Evolutionary conservation across 768 basidiomycete species (phyloP), one percentile per base, ranked within the genome.

Genomic region (Hysterangium stoloniferum): DNA sequence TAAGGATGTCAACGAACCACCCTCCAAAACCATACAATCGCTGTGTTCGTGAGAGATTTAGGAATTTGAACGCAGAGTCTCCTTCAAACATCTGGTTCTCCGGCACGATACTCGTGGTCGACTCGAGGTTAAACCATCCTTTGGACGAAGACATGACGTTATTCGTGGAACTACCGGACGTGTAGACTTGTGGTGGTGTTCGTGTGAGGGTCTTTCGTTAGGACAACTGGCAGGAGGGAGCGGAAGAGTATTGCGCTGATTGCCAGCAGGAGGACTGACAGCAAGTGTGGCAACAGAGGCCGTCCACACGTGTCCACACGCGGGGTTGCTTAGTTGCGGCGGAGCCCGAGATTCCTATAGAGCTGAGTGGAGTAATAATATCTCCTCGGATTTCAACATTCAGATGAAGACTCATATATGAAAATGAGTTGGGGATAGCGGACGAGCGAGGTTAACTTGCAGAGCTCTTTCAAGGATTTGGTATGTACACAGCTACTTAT

Each of bases 101-200:
- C 5, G 88, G 83, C 32, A 88, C 75, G 43, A 73, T 65, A 47
- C 69, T 71, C 8, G 70, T 71, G 13, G 77, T 84, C 4, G 82
- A 60, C 58, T 90, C 87, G 60, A 92, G 79, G 61, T 92, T 91
- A 64, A 90, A 77, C 88, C 88, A 92, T 58, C 88, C 87, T 70
- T 82, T 86, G 24, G 64, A 59, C 37, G 49, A 41, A n/a, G n/a
- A n/a, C 49, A 51, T 51, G 28, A 31, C 33, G n/a, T n/a, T n/a
- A n/a, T n/a, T n/a, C n/a, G n/a, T n/a, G n/a, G n/a, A n/a, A n/a
- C n/a, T n/a, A n/a, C n/a, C n/a, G n/a, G n/a, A n/a, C n/a, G n/a
- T 4, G 2, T 3, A 45, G 44, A 32, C 11, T 27, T 45, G 13
- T 8, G 45, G 20, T 27, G 17, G 6, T 41, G 12, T 38, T 17